Evolutionary conservation across 2,329 filamentous ascomycete species (phyloP).

Genomic region (Pseudogymnoascus sp.): DNA sequence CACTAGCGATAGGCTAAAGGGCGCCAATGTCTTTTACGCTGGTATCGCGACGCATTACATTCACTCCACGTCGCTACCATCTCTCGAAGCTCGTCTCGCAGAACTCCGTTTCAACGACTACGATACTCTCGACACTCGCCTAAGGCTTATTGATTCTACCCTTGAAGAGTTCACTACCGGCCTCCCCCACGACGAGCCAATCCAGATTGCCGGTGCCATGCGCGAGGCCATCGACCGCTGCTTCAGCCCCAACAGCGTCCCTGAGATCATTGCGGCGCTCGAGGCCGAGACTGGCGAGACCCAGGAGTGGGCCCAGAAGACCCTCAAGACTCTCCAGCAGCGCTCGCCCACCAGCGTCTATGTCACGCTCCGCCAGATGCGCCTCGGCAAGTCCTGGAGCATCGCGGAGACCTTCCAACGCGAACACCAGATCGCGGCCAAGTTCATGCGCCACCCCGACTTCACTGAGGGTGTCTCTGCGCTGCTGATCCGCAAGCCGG

Average conservation of each 20-base stretch:
- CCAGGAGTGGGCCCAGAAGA: conserved; percentile 69
- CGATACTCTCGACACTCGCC: conserved; percentile 52
- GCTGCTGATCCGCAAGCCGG: conserved; percentile 63
- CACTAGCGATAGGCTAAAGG: conserved; percentile 75
- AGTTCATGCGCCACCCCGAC: conserved; percentile 87
- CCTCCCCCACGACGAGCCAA: conserved; percentile 65
- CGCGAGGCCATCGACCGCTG: conserved; percentile 79
- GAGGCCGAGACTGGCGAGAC: conserved; percentile 35
- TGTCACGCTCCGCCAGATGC: conserved; percentile 78
- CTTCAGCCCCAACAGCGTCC: conserved; percentile 60
- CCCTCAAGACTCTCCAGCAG: conserved; percentile 62
- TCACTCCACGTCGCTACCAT: conserved; percentile 77
- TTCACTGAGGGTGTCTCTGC: conserved; percentile 88
- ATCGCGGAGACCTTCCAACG: conserved; percentile 78
- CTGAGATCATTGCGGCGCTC: conserved; percentile 57
- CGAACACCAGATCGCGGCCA: conserved; percentile 74
- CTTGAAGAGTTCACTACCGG: conserved; percentile 89
- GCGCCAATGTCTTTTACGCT: conserved; percentile 79
- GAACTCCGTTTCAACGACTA: conserved; percentile 85
- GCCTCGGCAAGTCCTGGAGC: conserved; percentile 63
- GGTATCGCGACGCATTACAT: conserved; percentile 95
- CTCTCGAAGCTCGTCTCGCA: conserved; percentile 74
- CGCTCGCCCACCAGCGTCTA: conserved; percentile 82
- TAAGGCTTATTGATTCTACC: conserved; percentile 70
- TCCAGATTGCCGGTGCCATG: conserved; percentile 58